Evolutionary conservation across 768 basidiomycete genomes (phyloP), one percentile per base, ranked within the genome.

Genomic region (Favolaschia claudopus): DNA sequence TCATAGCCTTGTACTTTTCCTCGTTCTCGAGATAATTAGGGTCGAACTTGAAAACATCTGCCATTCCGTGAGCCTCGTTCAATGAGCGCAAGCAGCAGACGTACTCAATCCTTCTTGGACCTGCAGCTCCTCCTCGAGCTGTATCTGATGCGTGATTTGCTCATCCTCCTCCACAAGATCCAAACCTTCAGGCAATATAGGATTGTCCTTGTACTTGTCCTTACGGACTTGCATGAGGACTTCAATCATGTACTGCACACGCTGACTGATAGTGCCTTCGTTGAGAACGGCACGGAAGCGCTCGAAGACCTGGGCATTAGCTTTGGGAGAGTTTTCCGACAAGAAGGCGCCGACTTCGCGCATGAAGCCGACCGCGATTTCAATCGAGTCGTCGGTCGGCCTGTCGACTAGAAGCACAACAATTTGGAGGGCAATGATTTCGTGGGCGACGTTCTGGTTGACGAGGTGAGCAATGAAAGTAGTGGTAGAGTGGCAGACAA

Each of bases 141-240:
- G 87, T 57, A 99, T 88, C 66, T 92, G 85, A 75, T 99, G 97
- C 0, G 95, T 98, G 49, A 99, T 95, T 69, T 98, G 95, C 66
- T 99, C 97, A 15, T 99, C 97, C 70, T 99, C 96, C 63, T 98
- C 95, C 1, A 99, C 97, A 29, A 99, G 77, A 71, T 99, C 97
- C 69, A 99, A 73, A 1, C 96, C 97, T 69, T 99, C 97, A 2
- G 93, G 89, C 36, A 99, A 73, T 63, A 95, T 87, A 17, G 96
- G 96, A 72, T 99, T 99, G 70, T 99, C 97, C 82, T 99, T 99
- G 82, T 93, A 99, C 76, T 95, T 96, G 81, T 99, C 97, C 79
- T 97, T 98, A 66, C 97, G 84, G 8, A 97, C 93, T 76, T 99
- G 97, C 93, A 99, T 99, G 43, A 99, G 82, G 4, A 99, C 97